Percentiles rank a stretch among this genome's conserved stretches.
phyloP scores from a whole-genome alignment of 2,329 filamentous ascomycete genomes.

The Leptoxyphium fumago region DNA sequence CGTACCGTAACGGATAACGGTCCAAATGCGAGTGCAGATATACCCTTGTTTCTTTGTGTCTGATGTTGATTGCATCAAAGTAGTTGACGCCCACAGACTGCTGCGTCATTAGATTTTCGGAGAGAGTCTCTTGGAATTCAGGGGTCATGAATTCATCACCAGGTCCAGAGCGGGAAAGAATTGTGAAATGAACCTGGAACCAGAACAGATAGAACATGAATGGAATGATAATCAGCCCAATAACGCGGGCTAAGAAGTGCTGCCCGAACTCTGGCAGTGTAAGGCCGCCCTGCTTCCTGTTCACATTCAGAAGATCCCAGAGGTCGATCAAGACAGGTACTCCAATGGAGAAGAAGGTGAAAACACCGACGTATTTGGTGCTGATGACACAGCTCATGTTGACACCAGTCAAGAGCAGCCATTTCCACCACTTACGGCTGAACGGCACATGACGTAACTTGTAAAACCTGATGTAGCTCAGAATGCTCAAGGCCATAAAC shows the following conservation, averaged over 20 bases:
- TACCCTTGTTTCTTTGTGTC: slow-evolving; percentile 94
- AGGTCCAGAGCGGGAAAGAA: slow-evolving; percentile 75
- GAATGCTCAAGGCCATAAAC: slow-evolving; percentile 86
- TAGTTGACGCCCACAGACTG: slow-evolving; percentile 79
- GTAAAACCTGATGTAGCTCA: slow-evolving; percentile 95
- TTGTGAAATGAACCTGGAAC: slow-evolving; percentile 98
- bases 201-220: slow-evolving; percentile 99
- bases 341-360: slow-evolving; percentile 94
- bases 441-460: slow-evolving; percentile 85
- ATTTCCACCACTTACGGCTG: slow-evolving; percentile 98
- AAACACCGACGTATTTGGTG: slow-evolving; percentile 92
- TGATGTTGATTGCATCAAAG: slow-evolving; percentile 73
- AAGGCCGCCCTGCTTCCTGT: slow-evolving; percentile 68
- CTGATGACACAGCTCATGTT: slow-evolving; percentile 94
- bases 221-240: slow-evolving; percentile 76
- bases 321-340: slow-evolving; percentile 87
- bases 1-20: slow-evolving; percentile 82
- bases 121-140: slow-evolving; percentile 92
- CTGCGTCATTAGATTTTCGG: slow-evolving; percentile 83
- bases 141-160: slow-evolving; percentile 99
- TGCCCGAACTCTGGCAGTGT: slow-evolving; percentile 66
- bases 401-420: slow-evolving; percentile 89
- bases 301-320: slow-evolving; percentile 86
- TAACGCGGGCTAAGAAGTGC: slow-evolving; percentile 76
- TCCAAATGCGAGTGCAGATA: slow-evolving; percentile 91